Percentiles rank a stretch among this genome's conserved stretches.
Evolutionary conservation across 169 alveolate genomes (phyloP).

Genomic region (Plasmodium coatneyi): DNA sequence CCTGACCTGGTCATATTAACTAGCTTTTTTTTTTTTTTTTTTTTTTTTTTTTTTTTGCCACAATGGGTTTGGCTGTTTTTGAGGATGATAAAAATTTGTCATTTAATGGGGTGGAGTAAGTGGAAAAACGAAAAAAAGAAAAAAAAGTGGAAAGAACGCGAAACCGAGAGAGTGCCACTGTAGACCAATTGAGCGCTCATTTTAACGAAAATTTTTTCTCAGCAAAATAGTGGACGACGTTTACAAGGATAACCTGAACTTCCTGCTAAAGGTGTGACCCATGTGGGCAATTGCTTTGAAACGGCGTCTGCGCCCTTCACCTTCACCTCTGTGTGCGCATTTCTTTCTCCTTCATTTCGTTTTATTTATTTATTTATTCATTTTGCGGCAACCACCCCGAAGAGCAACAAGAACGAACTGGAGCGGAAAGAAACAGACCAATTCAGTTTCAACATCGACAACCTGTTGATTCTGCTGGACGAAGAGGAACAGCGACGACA

Average conservation of each 20-base stretch:
- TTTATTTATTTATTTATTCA: conserved; percentile 16
- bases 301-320: neutral
- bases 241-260: conserved; percentile 60
- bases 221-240: conserved; percentile 71
- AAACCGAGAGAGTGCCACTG: neutral
- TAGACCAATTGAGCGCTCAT: neutral
- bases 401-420: conserved; percentile 63
- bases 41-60: neutral
- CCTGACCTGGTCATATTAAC: neutral
- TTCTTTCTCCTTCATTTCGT: neutral
- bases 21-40: conserved; percentile 6
- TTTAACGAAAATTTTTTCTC: neutral
- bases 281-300: neutral
- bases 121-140: neutral
- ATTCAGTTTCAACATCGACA: conserved; percentile 53
- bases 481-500: conserved; percentile 26
- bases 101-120: conserved; percentile 69
- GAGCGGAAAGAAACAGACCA: conserved; percentile 49
- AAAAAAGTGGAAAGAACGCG: conserved; percentile 2
- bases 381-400: neutral
- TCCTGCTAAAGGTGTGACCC: conserved; percentile 37
- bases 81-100: conserved; percentile 63
- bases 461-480: conserved; percentile 34
- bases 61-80: conserved; percentile 54
- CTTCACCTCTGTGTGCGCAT: neutral